Evolutionary conservation across 306 rosid species (phyloP), one percentile per base, ranked within the genome.

Genomic region (Mucuna pruriens): DNA sequence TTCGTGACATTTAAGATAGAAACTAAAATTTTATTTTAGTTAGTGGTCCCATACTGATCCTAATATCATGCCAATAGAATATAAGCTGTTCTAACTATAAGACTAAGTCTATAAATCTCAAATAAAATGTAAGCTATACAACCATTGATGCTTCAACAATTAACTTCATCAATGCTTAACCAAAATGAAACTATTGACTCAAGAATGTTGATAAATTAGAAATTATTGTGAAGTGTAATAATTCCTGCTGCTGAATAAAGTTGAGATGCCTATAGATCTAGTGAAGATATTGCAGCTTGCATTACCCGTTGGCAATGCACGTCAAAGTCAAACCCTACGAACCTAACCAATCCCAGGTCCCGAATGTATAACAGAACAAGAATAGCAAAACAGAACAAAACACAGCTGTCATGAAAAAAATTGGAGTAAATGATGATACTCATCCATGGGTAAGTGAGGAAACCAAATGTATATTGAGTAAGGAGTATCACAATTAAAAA

Each of bases 111-210:
- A 68, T 71, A 72, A 71, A 71, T 83, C 69, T 44, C 19, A 69
- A 73, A 40, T 22, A 19, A 66, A 66, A 66, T 58, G 54, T 16
- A 55, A 31, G 62, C 10, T 42, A 82, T 7, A 76, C n/a, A 34
- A 20, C 23, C 34, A 63, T 39, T 48, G 49, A 75, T 65, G 74
- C 19, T 76, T 64, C 25, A 62, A 78, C 80, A 62, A 69, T 22
- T 25, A 29, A 75, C 83, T 77, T 55, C 33, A 76, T 71, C 46
- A 62, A 85, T 65, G 80, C 48, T 58, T 76, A 77, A 44, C 61
- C 39, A 36, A 71, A 75, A 71, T 16, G 60, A 67, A 61, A 67
- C 33, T 75, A 71, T 20, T 82, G 57, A 74, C 52, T 6, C 57
- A 38, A 77, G 70, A 45, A 74, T 26, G 25, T 46, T 40, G 62